phyloP scores from a whole-genome alignment of 164 flowering plant genomes.

The Nymphaea colorata region DNA sequence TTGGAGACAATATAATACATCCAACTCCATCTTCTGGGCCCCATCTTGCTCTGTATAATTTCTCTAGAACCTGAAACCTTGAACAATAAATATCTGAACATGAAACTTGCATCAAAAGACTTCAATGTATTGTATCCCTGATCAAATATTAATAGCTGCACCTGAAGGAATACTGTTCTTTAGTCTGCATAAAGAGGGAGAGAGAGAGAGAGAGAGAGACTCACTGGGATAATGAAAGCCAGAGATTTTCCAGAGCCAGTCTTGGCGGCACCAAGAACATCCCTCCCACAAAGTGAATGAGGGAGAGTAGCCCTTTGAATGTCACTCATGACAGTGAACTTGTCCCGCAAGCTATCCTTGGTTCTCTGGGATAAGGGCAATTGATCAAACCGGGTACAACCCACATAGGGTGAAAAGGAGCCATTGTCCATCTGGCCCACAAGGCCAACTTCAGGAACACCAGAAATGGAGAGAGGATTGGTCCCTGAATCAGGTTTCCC shows the following conservation, averaged over 20 bases:
- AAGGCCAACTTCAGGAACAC: constrained; percentile 27
- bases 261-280: constrained; percentile 91
- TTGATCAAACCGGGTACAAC: constrained; percentile 45
- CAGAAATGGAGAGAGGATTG: constrained; percentile 60
- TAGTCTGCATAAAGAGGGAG: neutral
- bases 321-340: constrained; percentile 52
- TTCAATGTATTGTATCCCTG: neutral
- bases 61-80: constrained; percentile 62
- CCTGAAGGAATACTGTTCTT: neutral
- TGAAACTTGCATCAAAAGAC: neutral
- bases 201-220: constrained; percentile 8
- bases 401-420: constrained; percentile 49
- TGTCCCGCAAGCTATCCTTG: constrained; percentile 37
- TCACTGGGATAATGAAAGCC: constrained; percentile 83
- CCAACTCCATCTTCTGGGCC: constrained; percentile 88
- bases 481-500: constrained; percentile 69
- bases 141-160: neutral
- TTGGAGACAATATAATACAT: constrained; percentile 85
- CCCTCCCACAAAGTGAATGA: constrained; percentile 77
- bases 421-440: constrained; percentile 31
- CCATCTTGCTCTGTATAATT: constrained; percentile 74
- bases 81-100: neutral
- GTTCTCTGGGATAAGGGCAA: constrained; percentile 68
- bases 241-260: constrained; percentile 96
- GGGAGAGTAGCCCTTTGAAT: constrained; percentile 88